Evolutionary conservation across 1,139 yeast species (phyloP), one percentile per base, ranked within the genome.

Genomic region (Hanseniaspora gamundiae): DNA sequence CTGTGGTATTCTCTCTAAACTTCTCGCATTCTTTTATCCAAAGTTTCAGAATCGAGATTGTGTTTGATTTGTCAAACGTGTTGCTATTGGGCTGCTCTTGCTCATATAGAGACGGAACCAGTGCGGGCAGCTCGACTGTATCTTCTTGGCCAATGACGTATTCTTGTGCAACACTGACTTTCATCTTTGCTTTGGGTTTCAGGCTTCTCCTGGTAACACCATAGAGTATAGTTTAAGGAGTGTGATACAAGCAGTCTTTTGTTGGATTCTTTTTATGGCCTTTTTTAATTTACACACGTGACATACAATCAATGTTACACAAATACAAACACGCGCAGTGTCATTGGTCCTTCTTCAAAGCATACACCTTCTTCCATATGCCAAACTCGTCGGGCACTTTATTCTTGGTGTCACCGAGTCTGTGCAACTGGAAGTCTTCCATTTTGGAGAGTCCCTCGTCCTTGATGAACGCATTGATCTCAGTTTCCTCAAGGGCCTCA

Each of bases 11-110:
- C 26, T 47, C 41, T 13, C 45, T 42, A 14, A 52, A 40, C 10
- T 48, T 46, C 8, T 53, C 52, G 27, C 58, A 50, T 41, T 57
- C 57, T 3, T 49, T 41, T n/a, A 51, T 42, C 62, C 62, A 59
- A 9, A 60, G 57, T n/a, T 46, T 48, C 35, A 58, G 50, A 50
- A 56, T 19, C 6, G 36, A 33, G 5, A 19, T 17, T 17, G 24
- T 17, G n/a, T 33, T 33, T 33, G n/a, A 13, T 19, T 33, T 19
- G n/a, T 33, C 36, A 5, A 33, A 17, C 2, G 36, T 9, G 9
- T 7, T 24, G 3, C 19, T 16, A 16, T 14, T 30, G 35, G 22
- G 4, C 22, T 19, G 6, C 13, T 33, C 13, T 33, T 19, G 21
- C 9, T 33, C 36, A 11, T 9, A 19, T 10, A 33, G 13, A 8